Evolutionary conservation across 83 land plant genomes (phyloP).

Genomic region (Picea abies): DNA sequence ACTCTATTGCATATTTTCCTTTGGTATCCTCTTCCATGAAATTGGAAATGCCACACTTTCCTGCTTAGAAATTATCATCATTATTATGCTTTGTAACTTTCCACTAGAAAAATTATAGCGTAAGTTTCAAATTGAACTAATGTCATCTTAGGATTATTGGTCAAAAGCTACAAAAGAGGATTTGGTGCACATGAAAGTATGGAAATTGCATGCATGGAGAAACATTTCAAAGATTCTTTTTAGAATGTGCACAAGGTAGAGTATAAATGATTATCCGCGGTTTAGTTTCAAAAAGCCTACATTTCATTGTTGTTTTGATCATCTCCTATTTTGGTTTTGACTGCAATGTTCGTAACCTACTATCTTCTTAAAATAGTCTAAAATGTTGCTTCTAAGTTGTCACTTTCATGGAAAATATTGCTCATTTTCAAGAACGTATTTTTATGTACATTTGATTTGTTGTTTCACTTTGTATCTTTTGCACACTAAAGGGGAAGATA

Average conservation of each 20-base stretch:
- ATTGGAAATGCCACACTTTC: constrained; percentile 79
- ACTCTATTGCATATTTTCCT: constrained; percentile 66
- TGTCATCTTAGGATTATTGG: constrained; percentile 78
- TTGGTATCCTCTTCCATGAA: constrained; percentile 56
- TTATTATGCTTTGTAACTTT: constrained; percentile 54
- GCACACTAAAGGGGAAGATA: too few species aligned
- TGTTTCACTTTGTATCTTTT: too few species aligned
- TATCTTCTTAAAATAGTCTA: constrained; percentile 37
- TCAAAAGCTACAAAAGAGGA: constrained; percentile 74
- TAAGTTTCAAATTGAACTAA: constrained; percentile 61
- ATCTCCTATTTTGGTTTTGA: constrained; percentile 71
- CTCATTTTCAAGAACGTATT: too few species aligned
- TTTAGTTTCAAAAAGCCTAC: constrained; percentile 62
- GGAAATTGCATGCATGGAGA: constrained; percentile 89
- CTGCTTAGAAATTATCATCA: constrained; percentile 50
- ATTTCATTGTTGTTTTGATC: constrained; percentile 74
- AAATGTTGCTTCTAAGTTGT: too few species aligned
- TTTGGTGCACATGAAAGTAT: constrained; percentile 75
- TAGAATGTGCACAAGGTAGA: constrained; percentile 59
- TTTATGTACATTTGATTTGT: too few species aligned
- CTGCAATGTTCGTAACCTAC: constrained; percentile 68
- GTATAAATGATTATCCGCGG: constrained; percentile 62
- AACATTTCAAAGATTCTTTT: constrained; percentile 59
- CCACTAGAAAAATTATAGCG: constrained; percentile 79
- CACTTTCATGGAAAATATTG: too few species aligned